Evolutionary conservation across 768 basidiomycete species (phyloP), one percentile per base, ranked within the genome.

Genomic region (Pisolithus orientalis): DNA sequence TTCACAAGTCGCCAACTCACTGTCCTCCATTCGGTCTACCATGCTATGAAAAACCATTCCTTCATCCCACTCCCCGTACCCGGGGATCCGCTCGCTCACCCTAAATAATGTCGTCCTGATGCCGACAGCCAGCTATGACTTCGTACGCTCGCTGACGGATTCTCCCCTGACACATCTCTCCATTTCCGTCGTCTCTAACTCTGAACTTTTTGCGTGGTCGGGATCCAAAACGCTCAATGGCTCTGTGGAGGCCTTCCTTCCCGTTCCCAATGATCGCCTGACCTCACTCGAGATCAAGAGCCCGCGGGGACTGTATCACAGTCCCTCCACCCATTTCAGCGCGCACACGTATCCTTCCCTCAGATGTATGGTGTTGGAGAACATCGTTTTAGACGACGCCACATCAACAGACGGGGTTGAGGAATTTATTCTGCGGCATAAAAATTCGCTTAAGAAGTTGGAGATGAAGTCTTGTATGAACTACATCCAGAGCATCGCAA

Each of bases 341-440:
- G 56, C 58, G 16, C 56, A 39, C 46, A 16, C 53, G 13, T 67
- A 67, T 39, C 65, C 66, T 1, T 48, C 63, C 0, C 67, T 67
- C 31, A 53, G 63, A 47, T 54, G 60, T 0, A 59, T 67, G 21
- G 54, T 65, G 2, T 57, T 67, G 3, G 65, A 69, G 45, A 67
- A 64, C 11, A 64, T 65, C 4, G 44, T 67, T 28, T 65, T 69
- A 17, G 67, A 67, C 48, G 57, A 50, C 16, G 54, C 52, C 1
- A 49, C 56, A 11, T 57, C 57, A 29, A 17, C 27, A 1, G 57
- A 62, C 32, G 65, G 63, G 10, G 51, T 69, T 2, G 66, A 67
- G 11, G 65, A 65, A 3, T 69, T 67, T 28, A 51, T 67, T n/a
- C 2, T 67, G 21, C 62, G 67, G 13, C 67, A 67, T 57, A 69